phyloP scores from a whole-genome alignment of 192 early-diverging fungal genomes.

The Umbelopsis vinacea region DNA sequence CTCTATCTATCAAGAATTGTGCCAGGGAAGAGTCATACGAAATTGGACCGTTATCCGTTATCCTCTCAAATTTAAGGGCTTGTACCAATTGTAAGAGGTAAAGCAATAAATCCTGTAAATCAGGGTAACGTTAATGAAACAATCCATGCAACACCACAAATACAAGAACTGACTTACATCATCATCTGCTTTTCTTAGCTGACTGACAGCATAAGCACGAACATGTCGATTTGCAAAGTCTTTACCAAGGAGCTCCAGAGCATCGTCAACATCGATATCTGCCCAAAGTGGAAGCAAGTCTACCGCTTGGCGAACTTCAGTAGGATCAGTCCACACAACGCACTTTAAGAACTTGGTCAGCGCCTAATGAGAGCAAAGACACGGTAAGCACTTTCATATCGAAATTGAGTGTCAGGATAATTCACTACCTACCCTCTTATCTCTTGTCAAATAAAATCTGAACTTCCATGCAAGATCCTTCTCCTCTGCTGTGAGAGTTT shows the following conservation, averaged over 20 bases:
- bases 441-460: conserved; percentile 90
- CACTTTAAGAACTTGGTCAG: conserved; percentile 98
- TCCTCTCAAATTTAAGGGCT: conserved; percentile 93
- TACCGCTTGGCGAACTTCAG: conserved; percentile 91
- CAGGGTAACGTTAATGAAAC: too few species aligned
- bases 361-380: conserved; percentile 53
- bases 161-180: conserved; percentile 57
- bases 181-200: conserved; percentile 88
- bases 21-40: conserved; percentile 71
- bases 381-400: too few species aligned
- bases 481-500: conserved; percentile 80
- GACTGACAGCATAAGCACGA: conserved; percentile 85
- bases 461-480: conserved; percentile 99
- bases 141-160: background rate
- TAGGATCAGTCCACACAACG: conserved; percentile 92
- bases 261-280: conserved; percentile 94
- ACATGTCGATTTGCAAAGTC: conserved; percentile 86
- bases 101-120: conserved; percentile 80
- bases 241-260: conserved; percentile 89
- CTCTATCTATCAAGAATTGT: conserved; percentile 89
- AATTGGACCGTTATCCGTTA: conserved; percentile 47
- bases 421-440: conserved; percentile 71
- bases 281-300: conserved; percentile 89
- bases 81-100: conserved; percentile 98
- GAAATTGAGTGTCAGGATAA: background rate